Percentiles rank a stretch among this genome's conserved stretches.
Evolutionary conservation across 768 basidiomycete species (phyloP).

Genomic region (Kwoniella heveanensis): DNA sequence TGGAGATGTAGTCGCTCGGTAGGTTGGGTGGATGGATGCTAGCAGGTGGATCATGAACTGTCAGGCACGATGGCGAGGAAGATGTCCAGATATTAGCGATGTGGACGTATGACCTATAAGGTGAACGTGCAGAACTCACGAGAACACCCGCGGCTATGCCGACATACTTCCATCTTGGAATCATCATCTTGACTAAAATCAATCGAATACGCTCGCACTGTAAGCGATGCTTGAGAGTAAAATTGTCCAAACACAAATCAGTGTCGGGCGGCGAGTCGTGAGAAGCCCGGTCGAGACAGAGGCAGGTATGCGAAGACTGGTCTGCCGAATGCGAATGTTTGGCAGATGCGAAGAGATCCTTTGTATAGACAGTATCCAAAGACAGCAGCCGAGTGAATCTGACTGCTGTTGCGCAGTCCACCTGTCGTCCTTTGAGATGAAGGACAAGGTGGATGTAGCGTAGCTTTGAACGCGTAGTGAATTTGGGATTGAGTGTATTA

Average conservation of each 20-base stretch:
- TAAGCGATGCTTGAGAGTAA: background rate
- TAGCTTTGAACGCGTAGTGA: too few species aligned
- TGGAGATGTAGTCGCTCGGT: constrained; percentile 49
- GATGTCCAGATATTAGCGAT: too few species aligned
- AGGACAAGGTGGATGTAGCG: background rate
- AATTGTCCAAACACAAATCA: background rate
- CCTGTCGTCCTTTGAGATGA: background rate
- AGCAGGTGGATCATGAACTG: constrained; percentile 53
- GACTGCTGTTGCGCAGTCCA: background rate
- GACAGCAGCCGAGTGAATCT: background rate
- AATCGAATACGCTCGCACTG: background rate
- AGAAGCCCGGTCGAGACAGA: too few species aligned
- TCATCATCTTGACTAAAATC: constrained; percentile 42
- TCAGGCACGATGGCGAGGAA: background rate
- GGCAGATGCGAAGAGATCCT: background rate
- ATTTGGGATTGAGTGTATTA: too few species aligned
- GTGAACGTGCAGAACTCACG: constrained; percentile 25
- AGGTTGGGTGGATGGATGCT: constrained; percentile 52
- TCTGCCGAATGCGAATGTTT: too few species aligned
- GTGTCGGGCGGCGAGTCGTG: too few species aligned
- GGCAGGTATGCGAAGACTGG: too few species aligned
- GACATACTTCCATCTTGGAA: constrained; percentile 51
- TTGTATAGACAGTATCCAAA: background rate
- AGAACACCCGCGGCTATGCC: constrained; percentile 44
- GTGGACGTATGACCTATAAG: background rate